Conservation (phyloP, 176 grass and related monocot species). For the Rhipidocladum racemiflorum region DNA sequence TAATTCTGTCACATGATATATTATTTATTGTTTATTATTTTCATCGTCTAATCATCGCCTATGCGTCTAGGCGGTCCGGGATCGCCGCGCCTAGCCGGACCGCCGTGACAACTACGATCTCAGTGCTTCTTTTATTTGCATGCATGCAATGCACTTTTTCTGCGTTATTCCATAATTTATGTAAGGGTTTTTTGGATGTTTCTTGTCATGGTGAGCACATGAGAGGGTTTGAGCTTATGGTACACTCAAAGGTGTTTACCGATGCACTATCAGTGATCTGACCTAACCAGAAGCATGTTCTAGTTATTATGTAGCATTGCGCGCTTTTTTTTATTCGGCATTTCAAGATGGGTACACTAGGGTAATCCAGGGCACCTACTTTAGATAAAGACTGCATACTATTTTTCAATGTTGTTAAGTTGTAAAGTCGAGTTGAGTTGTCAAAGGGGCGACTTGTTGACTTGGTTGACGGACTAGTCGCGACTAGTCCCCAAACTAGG, state of each 20-base stretch:
- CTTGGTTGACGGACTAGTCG: no score
- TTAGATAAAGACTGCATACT: neutral
- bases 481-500: no score
- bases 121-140: neutral
- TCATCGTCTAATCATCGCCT: no score
- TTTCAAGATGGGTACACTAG: neutral
- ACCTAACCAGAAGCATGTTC: neutral
- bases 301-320: neutral
- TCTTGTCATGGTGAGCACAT: neutral
- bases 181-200: neutral
- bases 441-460: no score
- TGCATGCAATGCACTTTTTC: neutral
- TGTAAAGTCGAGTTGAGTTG: no score
- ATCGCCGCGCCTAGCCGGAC: no score
- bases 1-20: no score
- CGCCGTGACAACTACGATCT: no score
- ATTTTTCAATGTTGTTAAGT: no score
- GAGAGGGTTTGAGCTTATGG: neutral
- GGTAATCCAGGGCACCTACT: neutral
- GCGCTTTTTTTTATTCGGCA: neutral
- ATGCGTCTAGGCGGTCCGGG: no score
- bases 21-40: no score
- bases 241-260: neutral
- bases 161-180: constrained; percentile 6
- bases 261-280: neutral